These are phyloP conservation scores for Acanthamoeba healyi DNA, from an alignment of 208 protist species.

Conservation along the genomic window DNA sequence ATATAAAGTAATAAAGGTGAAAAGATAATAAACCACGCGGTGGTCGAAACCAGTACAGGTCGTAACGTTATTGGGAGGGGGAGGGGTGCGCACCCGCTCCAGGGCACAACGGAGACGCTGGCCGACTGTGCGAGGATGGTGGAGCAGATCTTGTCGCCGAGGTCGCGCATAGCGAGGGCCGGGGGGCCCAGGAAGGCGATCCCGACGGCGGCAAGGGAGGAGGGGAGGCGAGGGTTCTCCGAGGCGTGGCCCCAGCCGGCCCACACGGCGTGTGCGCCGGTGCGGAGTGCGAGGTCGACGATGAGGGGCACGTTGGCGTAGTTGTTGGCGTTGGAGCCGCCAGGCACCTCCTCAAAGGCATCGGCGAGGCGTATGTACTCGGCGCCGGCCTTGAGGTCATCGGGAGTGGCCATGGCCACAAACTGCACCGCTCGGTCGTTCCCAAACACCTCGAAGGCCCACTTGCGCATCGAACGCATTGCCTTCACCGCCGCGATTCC, in stretches of 20 bases:
- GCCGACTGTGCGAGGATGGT: slow-evolving; percentile 98
- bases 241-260: slow-evolving; percentile 99
- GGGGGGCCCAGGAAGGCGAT: slow-evolving; percentile 92
- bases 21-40: neutral
- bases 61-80: neutral
- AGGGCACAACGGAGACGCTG: slow-evolving; percentile 95
- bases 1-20: no score
- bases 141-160: slow-evolving; percentile 98
- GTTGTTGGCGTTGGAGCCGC: slow-evolving; percentile 98
- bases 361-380: slow-evolving; percentile 98
- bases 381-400: slow-evolving; percentile 98
- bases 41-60: neutral
- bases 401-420: slow-evolving; percentile 98
- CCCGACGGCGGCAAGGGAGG: slow-evolving; percentile 79
- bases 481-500: slow-evolving; percentile 98
- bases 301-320: slow-evolving; percentile 99
- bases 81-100: slow-evolving; percentile 88
- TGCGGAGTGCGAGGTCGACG: slow-evolving; percentile 96
- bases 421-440: slow-evolving; percentile 96
- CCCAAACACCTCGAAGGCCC: slow-evolving; percentile 96
- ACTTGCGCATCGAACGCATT: slow-evolving; percentile 97
- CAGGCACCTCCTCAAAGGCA: slow-evolving; percentile 95
- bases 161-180: slow-evolving; percentile 86
- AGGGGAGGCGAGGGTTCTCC: slow-evolving; percentile 97
- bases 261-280: slow-evolving; percentile 96